phyloP scores from a whole-genome alignment of 306 rosid genomes.

The Medicago arabica region DNA sequence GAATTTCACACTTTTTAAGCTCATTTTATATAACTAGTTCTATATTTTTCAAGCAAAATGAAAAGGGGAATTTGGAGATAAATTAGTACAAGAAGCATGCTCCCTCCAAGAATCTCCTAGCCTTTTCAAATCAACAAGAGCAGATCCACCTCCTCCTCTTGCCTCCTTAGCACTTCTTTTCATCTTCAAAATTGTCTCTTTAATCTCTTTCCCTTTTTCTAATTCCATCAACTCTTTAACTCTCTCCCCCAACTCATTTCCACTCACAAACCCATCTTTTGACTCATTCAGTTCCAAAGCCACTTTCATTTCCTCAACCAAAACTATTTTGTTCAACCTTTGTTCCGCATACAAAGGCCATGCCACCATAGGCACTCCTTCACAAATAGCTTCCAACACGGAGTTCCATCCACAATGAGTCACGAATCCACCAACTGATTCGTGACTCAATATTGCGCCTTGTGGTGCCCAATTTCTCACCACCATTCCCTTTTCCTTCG shows the following conservation, averaged over 20 bases:
- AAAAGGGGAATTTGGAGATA: not conserved
- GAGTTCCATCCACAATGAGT: too few relatives aligned
- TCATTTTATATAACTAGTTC: not conserved
- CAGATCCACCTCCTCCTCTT: not conserved
- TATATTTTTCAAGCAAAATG: not conserved
- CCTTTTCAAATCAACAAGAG: not conserved
- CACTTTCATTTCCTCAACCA: constrained; percentile 59
- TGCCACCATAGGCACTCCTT: not conserved
- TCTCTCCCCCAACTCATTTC: constrained; percentile 45
- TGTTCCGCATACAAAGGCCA: constrained; percentile 18
- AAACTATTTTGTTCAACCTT: constrained; percentile 39
- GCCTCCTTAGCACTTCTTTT: constrained; percentile 31
- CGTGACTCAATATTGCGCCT: too few relatives aligned
- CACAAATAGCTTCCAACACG: not conserved
- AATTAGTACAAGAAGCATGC: not conserved
- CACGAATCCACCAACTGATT: too few relatives aligned
- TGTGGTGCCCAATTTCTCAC: too few relatives aligned
- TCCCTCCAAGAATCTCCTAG: not conserved
- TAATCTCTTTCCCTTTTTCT: constrained; percentile 33
- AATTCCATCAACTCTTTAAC: constrained; percentile 43
- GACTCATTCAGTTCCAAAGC: constrained; percentile 51
- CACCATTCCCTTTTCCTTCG: constrained; percentile 26
- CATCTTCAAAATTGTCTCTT: constrained; percentile 28
- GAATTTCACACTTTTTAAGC: not conserved
- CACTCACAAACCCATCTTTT: constrained; percentile 47